Evolutionary conservation across 805 yeast species (phyloP), one percentile per base, ranked within the genome.

Genomic region (Metschnikowia sp.): DNA sequence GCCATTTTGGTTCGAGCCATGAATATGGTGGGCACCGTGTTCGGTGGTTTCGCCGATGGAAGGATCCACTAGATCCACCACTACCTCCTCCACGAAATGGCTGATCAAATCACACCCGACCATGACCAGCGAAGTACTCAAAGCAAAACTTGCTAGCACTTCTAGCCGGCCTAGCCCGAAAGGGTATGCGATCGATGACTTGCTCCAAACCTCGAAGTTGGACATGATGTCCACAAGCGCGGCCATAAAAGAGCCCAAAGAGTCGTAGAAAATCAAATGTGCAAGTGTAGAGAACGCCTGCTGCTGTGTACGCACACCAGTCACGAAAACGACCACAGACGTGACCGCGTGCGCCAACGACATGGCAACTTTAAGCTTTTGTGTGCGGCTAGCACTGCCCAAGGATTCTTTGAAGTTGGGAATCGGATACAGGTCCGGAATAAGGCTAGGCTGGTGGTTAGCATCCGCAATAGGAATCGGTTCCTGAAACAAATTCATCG

Each of bases 401-500:
- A 79, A 53, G 43, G 88, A 75, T 62, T 92, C 97, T 12, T 62
- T 61, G 12, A 77, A 58, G 22, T 79, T 84, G 1, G 97, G 97
- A 8, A 90, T 82, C 13, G 90, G 88, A 54, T 84, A 77, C 57
- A 77, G 77, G 32, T 77, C 78, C 0, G 90, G 88, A 13, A 83
- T 69, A 36, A 81, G 74, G 32, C 74, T 67, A 0, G 90, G 86
- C 4, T 86, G 83, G 33, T 83, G 74, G 36, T 75, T 80, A 15
- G 52, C 47, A 36, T 53, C 53, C 13, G 59, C 57, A 3, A 64
- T 58, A 3, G 72, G 71, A 12, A 90, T 86, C 1, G 97, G 96
- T 60, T 92, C 97, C 65, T 88, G 96, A 63, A 94, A 92, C 63
- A 92, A 78, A 64, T 92, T 91, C 94, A 92, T 86, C 5, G 96